A percentile compares a stretch with the other conserved stretches of the same genome.
Evolutionary conservation across 305 asterid genomes (phyloP).

Genomic region (Ruellia speciosa): DNA sequence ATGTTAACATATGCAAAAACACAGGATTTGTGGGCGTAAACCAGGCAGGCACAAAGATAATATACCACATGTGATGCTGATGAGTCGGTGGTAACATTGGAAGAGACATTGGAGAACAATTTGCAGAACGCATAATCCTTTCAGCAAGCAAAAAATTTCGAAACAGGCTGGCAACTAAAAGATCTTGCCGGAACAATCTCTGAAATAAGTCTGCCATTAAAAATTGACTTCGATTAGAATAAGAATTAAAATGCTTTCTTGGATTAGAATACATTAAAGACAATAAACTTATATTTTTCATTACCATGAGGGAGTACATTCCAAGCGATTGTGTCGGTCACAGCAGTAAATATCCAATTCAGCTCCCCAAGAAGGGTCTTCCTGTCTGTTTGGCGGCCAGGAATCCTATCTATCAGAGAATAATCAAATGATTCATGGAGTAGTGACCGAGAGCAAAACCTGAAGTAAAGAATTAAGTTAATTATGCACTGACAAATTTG

Average conservation of each 20-base stretch:
- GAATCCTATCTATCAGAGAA: slow-evolving; percentile 87
- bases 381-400: slow-evolving; percentile 99
- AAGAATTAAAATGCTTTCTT: slow-evolving; percentile 13
- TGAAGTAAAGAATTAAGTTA: slow-evolving; percentile 21
- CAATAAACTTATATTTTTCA: slow-evolving; percentile 15
- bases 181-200: slow-evolving; percentile 72
- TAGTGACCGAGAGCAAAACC: slow-evolving; percentile 92
- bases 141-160: slow-evolving; percentile 59
- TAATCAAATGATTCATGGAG: slow-evolving; percentile 80
- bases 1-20: slow-evolving; percentile 13
- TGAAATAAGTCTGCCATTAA: slow-evolving; percentile 76
- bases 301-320: slow-evolving; percentile 98
- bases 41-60: slow-evolving; percentile 13
- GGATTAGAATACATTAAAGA: slow-evolving; percentile 14
- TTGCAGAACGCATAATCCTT: slow-evolving; percentile 98
- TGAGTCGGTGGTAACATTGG: slow-evolving; percentile 93
- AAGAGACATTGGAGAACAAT: slow-evolving; percentile 89
- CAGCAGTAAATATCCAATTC: slow-evolving; percentile 99
- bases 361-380: slow-evolving; percentile 98
- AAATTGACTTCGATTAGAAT: slow-evolving; percentile 25
- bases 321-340: slow-evolving; percentile 99
- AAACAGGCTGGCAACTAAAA: slow-evolving; percentile 48
- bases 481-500: slow-evolving; percentile 3
- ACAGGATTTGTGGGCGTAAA: neutral
- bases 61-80: slow-evolving; percentile 97